Evolutionary conservation across 202 grass and related monocot genomes (phyloP).

Genomic region (Cymbopogon flexuosus): DNA sequence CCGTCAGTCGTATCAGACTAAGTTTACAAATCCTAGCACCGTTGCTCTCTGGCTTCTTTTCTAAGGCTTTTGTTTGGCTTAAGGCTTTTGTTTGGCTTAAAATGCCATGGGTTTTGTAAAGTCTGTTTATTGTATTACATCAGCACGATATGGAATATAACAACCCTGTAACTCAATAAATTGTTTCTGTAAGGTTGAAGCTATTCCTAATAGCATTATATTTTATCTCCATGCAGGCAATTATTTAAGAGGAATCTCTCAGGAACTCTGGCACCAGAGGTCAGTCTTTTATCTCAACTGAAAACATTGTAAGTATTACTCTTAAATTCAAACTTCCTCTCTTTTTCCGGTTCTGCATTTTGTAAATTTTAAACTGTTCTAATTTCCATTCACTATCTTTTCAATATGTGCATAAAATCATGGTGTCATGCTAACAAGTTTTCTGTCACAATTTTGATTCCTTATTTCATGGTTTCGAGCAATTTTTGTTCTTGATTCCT

Average conservation of each 20-base stretch:
- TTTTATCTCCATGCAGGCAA: slow-evolving; percentile 51
- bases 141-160: neutral
- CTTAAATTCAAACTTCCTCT: slow-evolving; percentile 20
- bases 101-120: slow-evolving; percentile 11
- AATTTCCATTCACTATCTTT: slow-evolving; percentile 10
- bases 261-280: slow-evolving; percentile 72
- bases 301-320: slow-evolving; percentile 80
- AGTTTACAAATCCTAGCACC: neutral
- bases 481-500: neutral
- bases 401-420: neutral
- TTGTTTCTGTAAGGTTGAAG: neutral
- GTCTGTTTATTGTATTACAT: neutral
- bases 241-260: slow-evolving; percentile 71
- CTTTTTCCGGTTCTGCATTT: slow-evolving; percentile 10
- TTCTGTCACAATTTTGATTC: neutral
- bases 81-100: slow-evolving; percentile 6
- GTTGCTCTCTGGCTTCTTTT: neutral
- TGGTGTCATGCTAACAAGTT: neutral
- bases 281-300: slow-evolving; percentile 70
- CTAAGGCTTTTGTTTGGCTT: neutral
- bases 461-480: slow-evolving; percentile 9
- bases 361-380: slow-evolving; percentile 11
- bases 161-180: neutral
- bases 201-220: neutral
- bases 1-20: neutral